Base-by-base conservation (phyloP, 2,329 filamentous ascomycete species). In the Trichoderma koningii region DNA sequence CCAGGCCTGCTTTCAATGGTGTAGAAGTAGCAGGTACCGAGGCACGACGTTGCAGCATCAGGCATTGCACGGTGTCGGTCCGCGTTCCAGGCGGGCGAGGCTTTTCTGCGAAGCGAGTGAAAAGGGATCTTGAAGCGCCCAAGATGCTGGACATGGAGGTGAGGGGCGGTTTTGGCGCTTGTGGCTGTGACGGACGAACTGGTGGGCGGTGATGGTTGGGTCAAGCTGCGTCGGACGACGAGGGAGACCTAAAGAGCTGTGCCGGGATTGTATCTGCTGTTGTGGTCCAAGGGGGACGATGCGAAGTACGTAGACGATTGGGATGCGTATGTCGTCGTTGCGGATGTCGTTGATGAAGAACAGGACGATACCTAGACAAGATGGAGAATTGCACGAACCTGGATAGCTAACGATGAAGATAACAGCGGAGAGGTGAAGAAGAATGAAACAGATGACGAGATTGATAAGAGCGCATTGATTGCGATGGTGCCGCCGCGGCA, bases 101-200 rank as follows among this genome's bases (percentile, higher is more conserved):
- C 47, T n/a, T 44, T 26, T 53, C 38, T 19, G 50, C n/a, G 56
- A 60, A 23, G 56, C 21, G 56, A 41, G 55, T 34, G 42, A 47
- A 59, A 59, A 38, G 28, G 55, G 55, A 59, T 28, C 38, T 38
- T 23, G 59, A 30, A 23, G 41, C 21, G 28, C 53, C 50, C 23
- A 45, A 12, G 19, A 55, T 55, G 21, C 17, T 17, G 42, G 59
- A 55, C 48, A 63, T 52, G 60, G 60, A 63, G 48, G 60, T 55
- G 60, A 63, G 60, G 60, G 60, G 60, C 60, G 5, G 47, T 47
- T 55, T 55, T 47, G 28, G 60, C 60, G 50, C 19, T 26, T 47
- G 60, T 55, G 60, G 60, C 48, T 47, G 60, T 53, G 50, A 55
- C 38, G 45, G 23, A 45, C 5, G 53, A 45, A 57, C 21, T 23